phyloP scores from a whole-genome alignment of 2,329 filamentous ascomycete genomes.

The Furcasterigmium furcatum region DNA sequence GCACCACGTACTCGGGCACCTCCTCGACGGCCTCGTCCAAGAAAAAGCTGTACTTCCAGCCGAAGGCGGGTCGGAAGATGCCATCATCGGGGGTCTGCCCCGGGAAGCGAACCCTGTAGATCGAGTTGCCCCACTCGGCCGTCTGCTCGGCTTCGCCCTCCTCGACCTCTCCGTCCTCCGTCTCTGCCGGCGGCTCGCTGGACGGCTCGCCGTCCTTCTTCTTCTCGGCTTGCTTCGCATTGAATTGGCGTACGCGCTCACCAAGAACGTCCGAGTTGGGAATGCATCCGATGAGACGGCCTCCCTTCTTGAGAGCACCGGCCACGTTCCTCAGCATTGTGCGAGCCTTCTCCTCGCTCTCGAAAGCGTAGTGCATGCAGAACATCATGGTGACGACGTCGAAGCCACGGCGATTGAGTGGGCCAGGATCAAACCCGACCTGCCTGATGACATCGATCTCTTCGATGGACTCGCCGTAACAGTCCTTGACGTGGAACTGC shows the following conservation, averaged over 20 bases:
- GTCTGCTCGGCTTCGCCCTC: slow-evolving; percentile 61
- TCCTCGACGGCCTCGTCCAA: slow-evolving; percentile 94
- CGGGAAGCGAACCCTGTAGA: slow-evolving; percentile 89
- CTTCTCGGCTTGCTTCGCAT: slow-evolving; percentile 50
- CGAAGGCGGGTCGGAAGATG: slow-evolving; percentile 89
- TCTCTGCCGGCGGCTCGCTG: slow-evolving; percentile 22
- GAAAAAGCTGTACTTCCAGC: slow-evolving; percentile 98
- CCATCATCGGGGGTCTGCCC: slow-evolving; percentile 80
- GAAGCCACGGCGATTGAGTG: slow-evolving; percentile 77
- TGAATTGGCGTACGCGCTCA: slow-evolving; percentile 72
- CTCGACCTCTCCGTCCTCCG: slow-evolving; percentile 46
- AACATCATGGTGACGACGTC: slow-evolving; percentile 99
- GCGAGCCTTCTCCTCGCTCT: slow-evolving; percentile 83
- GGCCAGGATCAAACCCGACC: slow-evolving; percentile 79
- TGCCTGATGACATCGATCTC: slow-evolving; percentile 78
- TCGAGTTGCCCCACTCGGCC: slow-evolving; percentile 87
- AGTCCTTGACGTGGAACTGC: slow-evolving; percentile 88
- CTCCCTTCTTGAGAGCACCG: slow-evolving; percentile 86
- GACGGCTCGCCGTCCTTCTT: slow-evolving; percentile 29
- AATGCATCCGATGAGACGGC: slow-evolving; percentile 90
- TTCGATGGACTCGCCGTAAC: slow-evolving; percentile 80
- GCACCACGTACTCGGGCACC: slow-evolving; percentile 95
- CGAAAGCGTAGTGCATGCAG: slow-evolving; percentile 98
- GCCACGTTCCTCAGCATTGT: slow-evolving; percentile 94
- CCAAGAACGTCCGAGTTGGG: slow-evolving; percentile 94